phyloP scores from a whole-genome alignment of 345 rosid species.

The Gossypium rotundifolium region DNA sequence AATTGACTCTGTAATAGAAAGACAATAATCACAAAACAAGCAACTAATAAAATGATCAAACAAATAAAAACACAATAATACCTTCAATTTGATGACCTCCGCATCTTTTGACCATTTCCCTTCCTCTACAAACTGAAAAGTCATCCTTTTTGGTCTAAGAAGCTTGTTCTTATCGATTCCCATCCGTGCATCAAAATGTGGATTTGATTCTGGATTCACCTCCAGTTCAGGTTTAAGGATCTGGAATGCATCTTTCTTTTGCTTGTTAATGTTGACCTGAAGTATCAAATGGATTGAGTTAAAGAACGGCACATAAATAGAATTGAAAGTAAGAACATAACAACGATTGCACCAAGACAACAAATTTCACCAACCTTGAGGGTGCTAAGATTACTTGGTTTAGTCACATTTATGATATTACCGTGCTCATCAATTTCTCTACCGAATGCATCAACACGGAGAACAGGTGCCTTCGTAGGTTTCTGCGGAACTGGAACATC shows the following conservation, averaged over 20 bases:
- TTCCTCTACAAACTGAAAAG: constrained; percentile 94
- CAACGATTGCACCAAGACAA: neutral
- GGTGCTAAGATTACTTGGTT: constrained; percentile 93
- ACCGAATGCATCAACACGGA: constrained; percentile 87
- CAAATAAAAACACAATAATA: constrained; percentile 13
- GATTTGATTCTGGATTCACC: constrained; percentile 76
- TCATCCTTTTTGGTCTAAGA: constrained; percentile 83
- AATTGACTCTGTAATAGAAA: constrained; percentile 59
- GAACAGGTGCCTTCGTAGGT: constrained; percentile 83
- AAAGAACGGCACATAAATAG: neutral
- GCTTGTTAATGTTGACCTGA: constrained; percentile 97
- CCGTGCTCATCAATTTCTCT: constrained; percentile 97
- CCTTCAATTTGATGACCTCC: constrained; percentile 75
- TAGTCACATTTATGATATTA: constrained; percentile 68
- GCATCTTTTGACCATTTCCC: constrained; percentile 97
- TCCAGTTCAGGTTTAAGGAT: constrained; percentile 93
- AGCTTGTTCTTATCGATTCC: constrained; percentile 77
- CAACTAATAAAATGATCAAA: constrained; percentile 5
- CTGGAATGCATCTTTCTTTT: constrained; percentile 93
- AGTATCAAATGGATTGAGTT: constrained; percentile 6
- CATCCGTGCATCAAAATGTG: constrained; percentile 75
- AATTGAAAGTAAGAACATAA: neutral
- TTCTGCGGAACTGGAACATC: constrained; percentile 58
- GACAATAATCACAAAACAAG: constrained; percentile 12
- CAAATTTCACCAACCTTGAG: constrained; percentile 55